Base-by-base conservation (phyloP, 2,329 filamentous ascomycete species). In the Colletotrichum liriopes region DNA sequence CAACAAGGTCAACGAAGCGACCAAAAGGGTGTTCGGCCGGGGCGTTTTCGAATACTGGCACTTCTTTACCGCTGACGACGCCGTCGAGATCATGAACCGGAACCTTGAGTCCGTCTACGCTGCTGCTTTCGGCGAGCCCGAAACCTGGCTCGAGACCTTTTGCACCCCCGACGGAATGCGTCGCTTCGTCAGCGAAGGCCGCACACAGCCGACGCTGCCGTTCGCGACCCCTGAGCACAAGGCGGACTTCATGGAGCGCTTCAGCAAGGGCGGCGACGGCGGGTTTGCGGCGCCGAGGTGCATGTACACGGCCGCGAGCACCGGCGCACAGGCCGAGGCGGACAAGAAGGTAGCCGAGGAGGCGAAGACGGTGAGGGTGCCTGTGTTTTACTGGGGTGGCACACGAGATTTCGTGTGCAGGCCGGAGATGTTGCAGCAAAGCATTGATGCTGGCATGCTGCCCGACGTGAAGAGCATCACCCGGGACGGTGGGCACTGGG, bases 21-120 rank as follows among this genome's bases (percentile, higher is more conserved):
- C 79, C 0, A 74, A 80, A 49, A 71, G 81, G 66, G 47, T 60
- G 0, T 79, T 83, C 32, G 86, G 86, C 14, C 79, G 81, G 55
- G 77, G 81, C 3, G 39, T 78, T 1, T 82, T 79, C 52, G 77
- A 79, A 39, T 88, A 88, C 78, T 87, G 85, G 84, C 75, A 85
- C 62, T 80, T 87, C 39, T 84, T 87, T 75, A 79, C 78, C 0
- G 78, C 82, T 0, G 76, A 80, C 0, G 84, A 86, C 47, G 83
- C 81, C 1, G 74, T 80, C 1, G 75, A 75, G 1, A 52, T 87
- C n/a, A 76, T 87, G 39, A 77, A 79, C 8, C 69, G 74, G 37
- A 80, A 86, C 65, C 71, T 83, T 0, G 84, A 85, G 37, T 80
- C 80, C 20, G 63, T 82, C 6, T 86, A 80, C 72, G 66, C 77